Evolutionary conservation across 805 yeast genomes (phyloP).

Genomic region (Metschnikowia peoriensis): DNA sequence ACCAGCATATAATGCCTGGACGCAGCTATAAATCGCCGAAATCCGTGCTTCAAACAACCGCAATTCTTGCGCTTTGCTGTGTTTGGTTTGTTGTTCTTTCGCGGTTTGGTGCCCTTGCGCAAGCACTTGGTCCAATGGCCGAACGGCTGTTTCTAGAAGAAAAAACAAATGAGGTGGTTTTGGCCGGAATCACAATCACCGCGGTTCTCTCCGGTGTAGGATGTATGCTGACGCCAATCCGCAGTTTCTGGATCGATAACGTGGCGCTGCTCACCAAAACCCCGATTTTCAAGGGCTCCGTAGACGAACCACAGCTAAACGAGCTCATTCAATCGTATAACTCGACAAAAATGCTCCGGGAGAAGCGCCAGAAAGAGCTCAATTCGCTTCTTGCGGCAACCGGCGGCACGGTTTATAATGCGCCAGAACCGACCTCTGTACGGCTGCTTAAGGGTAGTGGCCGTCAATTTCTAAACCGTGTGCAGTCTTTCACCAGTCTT

Average conservation of each 20-base stretch:
- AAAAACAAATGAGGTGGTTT: conserved; percentile 45
- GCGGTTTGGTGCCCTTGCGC: conserved; percentile 34
- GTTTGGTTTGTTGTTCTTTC: conserved; percentile 36
- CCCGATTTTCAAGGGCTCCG: background rate
- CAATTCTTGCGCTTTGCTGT: conserved; percentile 17
- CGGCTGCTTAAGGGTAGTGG: conserved; percentile 23
- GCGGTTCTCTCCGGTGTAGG: conserved; percentile 54
- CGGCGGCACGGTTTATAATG: conserved; percentile 30
- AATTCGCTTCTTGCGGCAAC: conserved; percentile 16
- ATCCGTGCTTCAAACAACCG: conserved; percentile 3
- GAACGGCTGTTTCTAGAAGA: conserved; percentile 31
- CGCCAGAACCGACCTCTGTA: conserved; percentile 12
- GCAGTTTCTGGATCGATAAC: conserved; percentile 12
- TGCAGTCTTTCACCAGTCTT: conserved; percentile 42
- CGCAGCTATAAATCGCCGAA: conserved; percentile 1
- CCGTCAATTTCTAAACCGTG: conserved; percentile 30
- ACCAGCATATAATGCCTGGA: conserved; percentile 26
- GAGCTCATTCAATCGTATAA: conserved; percentile 38
- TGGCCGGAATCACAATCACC: conserved; percentile 50
- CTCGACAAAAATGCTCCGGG: conserved; percentile 36
- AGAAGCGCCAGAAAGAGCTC: conserved; percentile 34
- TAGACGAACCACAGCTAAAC: conserved; percentile 20
- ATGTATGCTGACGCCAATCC: conserved; percentile 44
- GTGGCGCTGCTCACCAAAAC: background rate
- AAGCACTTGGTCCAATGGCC: conserved; percentile 20